phyloP scores from a whole-genome alignment of 1,284 basidiomycete species.

The Moesziomyces aphidis region DNA sequence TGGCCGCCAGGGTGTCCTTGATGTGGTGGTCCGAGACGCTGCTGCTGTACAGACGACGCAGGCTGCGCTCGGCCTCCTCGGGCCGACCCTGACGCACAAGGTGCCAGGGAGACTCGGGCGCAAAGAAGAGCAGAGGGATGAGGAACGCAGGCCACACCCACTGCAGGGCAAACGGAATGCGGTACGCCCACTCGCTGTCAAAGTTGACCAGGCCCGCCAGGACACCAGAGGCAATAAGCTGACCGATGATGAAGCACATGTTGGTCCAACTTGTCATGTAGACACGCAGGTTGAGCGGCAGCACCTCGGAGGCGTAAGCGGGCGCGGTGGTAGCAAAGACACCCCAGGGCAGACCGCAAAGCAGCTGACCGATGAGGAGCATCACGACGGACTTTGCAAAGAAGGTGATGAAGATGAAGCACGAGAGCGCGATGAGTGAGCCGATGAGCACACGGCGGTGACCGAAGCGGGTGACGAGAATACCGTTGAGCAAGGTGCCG shows the following conservation, averaged over 20 bases:
- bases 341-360: conserved; percentile 70
- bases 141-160: conserved; percentile 67
- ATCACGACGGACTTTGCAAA: conserved; percentile 68
- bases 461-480: conserved; percentile 10
- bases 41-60: too few relatives aligned
- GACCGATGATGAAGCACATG: conserved; percentile 70
- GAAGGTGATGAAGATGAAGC: conserved; percentile 61
- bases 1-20: conserved; percentile 65
- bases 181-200: conserved; percentile 64
- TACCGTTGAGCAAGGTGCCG: conserved; percentile 25
- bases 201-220: conserved; percentile 63
- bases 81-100: conserved; percentile 70
- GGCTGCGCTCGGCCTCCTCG: conserved; percentile 69
- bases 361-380: conserved; percentile 66
- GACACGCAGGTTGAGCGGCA: conserved; percentile 69
- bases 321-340: conserved; percentile 69
- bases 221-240: conserved; percentile 69
- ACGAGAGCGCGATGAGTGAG: not conserved
- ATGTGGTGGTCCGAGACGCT: conserved; percentile 15
- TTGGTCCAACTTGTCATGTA: conserved; percentile 71
- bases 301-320: conserved; percentile 71
- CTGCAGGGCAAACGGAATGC: conserved; percentile 69
- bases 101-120: conserved; percentile 69
- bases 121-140: conserved; percentile 59
- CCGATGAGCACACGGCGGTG: not conserved